A percentile compares a stretch with the other conserved stretches of the same genome.
phyloP scores from a whole-genome alignment of 768 basidiomycete species.

The Tylopilus sp. region DNA sequence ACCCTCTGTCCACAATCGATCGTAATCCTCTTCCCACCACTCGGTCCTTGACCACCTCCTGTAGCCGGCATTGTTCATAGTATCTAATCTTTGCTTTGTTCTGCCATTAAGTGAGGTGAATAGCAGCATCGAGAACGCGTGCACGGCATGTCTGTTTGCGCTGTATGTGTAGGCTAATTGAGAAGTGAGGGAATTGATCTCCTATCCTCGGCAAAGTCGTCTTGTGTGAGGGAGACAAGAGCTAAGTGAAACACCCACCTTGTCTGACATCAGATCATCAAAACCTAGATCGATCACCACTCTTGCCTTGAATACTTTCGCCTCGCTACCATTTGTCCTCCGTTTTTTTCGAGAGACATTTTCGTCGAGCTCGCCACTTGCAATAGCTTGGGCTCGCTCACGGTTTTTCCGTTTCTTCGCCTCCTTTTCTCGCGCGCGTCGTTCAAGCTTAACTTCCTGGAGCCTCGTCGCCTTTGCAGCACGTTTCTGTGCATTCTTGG shows the following conservation, averaged over 20 bases:
- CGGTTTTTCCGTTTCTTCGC: constrained; percentile 72
- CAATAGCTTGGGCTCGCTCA: constrained; percentile 48
- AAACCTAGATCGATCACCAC: constrained; percentile 88
- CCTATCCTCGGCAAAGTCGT: constrained; percentile 46
- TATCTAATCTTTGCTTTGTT: constrained; percentile 62
- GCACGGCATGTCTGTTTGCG: constrained; percentile 69
- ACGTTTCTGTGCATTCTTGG: constrained; percentile 78
- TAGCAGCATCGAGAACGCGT: constrained; percentile 68
- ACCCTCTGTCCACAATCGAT: constrained; percentile 54
- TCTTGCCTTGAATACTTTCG: constrained; percentile 50
- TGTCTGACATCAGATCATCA: constrained; percentile 90
- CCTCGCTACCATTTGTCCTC: constrained; percentile 36
- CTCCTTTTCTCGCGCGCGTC: constrained; percentile 74
- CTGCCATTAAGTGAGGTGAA: constrained; percentile 80
- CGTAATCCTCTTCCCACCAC: constrained; percentile 81
- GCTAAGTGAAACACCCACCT: constrained; percentile 52
- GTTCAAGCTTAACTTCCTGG: constrained; percentile 65
- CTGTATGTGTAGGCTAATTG: constrained; percentile 93
- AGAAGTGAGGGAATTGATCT: constrained; percentile 83
- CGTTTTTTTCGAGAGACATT: constrained; percentile 12
- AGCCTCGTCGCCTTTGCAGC: constrained; percentile 67
- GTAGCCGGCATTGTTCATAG: constrained; percentile 62
- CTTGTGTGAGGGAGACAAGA: constrained; percentile 5
- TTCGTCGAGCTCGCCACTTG: constrained; percentile 45
- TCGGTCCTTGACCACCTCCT: constrained; percentile 78